Evolutionary conservation across 257 asterid genomes (phyloP), one percentile per base, ranked within the genome.

Genomic region (Solanum virginianum): DNA sequence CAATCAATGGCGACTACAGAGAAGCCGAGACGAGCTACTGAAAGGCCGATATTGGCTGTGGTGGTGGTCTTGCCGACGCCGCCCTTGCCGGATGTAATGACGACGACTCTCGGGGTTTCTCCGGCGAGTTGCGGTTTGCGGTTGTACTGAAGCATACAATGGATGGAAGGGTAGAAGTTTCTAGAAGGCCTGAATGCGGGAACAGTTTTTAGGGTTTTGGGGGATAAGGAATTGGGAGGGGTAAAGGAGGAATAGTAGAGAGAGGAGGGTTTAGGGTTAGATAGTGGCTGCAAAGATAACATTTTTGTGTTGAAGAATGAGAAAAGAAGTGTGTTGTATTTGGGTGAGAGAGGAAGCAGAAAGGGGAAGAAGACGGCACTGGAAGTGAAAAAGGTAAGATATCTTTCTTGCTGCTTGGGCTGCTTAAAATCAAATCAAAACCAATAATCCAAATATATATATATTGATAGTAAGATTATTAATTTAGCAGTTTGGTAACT

Each of bases 61-160:
- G 98, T 96, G 81, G 99, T 96, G 80, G 98, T 96, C 80, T 96
- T 96, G 5, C 99, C 99, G 43, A 96, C 98, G 60, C 98, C 98
- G 66, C 99, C 99, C 85, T 96, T 96, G 1, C 99, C 98, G 85
- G 98, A 96, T 74, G 99, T 96, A 88, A 96, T 94, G 86, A 96
- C 99, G 85, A 96, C 95, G 55, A 95, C 97, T 29, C 99, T 85
- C 0, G 99, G 99, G 8, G 97, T 94, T 1, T 95, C 98, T 0
- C 99, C 98, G 87, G 98, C 86, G 85, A 96, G 95, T 89, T 95
- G 95, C 60, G 99, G 99, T 88, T 96, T 96, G 71, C 99, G 98
- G 91, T 92, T 96, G 94, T 96, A 96, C 89, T 96, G 99, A 87
- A 96, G 97, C 88, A 94, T 83, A 70, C 93, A 89, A 56, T 85